Evolutionary conservation across 257 asterid species (phyloP).

Genomic region (Nicotiana benthamiana): DNA sequence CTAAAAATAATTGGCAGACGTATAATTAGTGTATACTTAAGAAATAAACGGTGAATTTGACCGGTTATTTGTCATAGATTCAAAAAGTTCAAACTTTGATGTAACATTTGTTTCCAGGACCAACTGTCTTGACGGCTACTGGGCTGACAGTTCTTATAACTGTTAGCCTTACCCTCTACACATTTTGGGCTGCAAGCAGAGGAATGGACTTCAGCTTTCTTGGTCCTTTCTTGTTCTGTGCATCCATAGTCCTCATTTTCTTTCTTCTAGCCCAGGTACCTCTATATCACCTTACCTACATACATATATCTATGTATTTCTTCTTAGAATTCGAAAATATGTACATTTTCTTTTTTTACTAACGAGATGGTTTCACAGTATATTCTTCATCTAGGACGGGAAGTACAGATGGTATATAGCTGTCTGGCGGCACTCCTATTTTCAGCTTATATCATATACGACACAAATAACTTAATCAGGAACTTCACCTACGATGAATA

Average conservation of each 20-base stretch:
- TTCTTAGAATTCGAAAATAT: background rate
- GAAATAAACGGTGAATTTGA: too few species aligned
- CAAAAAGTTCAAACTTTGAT: background rate
- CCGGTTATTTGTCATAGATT: too few species aligned
- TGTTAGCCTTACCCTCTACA: constrained; percentile 45
- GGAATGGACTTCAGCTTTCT: constrained; percentile 57
- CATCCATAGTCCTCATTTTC: constrained; percentile 33
- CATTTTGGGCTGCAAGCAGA: constrained; percentile 56
- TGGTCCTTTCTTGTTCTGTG: constrained; percentile 60
- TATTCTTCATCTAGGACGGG: constrained; percentile 32
- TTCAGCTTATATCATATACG: constrained; percentile 57
- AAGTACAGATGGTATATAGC: constrained; percentile 32
- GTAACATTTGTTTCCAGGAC: constrained; percentile 22
- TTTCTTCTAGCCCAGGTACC: constrained; percentile 47
- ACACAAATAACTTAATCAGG: constrained; percentile 59
- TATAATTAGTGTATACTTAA: too few species aligned
- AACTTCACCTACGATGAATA: constrained; percentile 54
- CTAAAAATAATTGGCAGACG: too few species aligned
- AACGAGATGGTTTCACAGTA: constrained; percentile 13
- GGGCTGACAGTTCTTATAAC: constrained; percentile 42
- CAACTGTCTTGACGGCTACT: constrained; percentile 46
- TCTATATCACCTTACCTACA: background rate
- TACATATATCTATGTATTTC: background rate
- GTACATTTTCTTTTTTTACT: too few species aligned
- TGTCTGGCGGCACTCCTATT: constrained; percentile 48